Conservation (phyloP, 2,329 filamentous ascomycete genomes). For the Trichoderma koningiopsis region DNA sequence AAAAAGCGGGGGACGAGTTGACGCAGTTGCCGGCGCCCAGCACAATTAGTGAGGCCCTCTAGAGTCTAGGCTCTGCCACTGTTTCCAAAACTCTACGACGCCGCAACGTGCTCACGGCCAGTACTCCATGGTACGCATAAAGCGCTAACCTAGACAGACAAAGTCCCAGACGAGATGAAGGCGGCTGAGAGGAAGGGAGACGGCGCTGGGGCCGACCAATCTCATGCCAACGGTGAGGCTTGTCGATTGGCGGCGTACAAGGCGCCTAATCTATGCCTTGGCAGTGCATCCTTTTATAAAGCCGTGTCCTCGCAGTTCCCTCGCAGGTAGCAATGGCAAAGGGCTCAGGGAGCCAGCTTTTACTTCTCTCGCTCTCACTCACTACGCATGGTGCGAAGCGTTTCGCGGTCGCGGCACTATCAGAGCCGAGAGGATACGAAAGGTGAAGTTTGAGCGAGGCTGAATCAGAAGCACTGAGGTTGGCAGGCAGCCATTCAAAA, state of each 20-base stretch:
- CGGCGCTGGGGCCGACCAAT: neutral
- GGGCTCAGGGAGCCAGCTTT: neutral
- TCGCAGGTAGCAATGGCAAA: neutral
- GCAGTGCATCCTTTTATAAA: neutral
- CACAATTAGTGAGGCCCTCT: neutral
- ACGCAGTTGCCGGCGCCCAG: conserved; percentile 5
- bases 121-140: neutral
- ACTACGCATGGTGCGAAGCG: neutral
- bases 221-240: neutral
- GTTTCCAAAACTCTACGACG: neutral
- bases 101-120: neutral
- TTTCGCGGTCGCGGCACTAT: neutral
- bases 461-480: neutral
- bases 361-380: neutral
- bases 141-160: neutral
- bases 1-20: conserved; percentile 13
- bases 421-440: neutral
- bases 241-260: conserved; percentile 6
- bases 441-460: neutral
- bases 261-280: neutral
- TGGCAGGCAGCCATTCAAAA: neutral
- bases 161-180: neutral
- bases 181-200: conserved; percentile 13
- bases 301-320: neutral
- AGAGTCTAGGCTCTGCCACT: neutral